Conservation (phyloP, 352 stramenopile genomes). For the Aphanomyces invadans region DNA sequence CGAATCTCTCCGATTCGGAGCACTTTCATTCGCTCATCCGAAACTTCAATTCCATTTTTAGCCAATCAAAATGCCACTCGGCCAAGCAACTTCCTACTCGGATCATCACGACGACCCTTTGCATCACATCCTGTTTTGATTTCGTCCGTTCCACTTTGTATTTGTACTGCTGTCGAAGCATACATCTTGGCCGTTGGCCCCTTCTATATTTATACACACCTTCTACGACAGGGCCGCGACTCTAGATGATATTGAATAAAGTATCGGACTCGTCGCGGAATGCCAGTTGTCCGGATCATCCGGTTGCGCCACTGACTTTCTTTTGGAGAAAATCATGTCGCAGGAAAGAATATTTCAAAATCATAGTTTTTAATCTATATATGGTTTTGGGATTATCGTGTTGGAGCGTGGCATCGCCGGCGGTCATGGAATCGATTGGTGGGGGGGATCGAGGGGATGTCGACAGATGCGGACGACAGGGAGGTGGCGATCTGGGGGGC, state of each 20-base stretch:
- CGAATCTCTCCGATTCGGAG: conserved; percentile 2
- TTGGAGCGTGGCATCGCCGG: no score
- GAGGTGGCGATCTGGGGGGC: no score
- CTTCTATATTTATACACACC: not conserved
- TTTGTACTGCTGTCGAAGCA: not conserved
- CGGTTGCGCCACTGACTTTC: no score
- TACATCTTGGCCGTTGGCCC: not conserved
- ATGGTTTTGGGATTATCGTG: no score
- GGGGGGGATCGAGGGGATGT: no score
- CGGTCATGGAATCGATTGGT: no score
- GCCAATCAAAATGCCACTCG: not conserved
- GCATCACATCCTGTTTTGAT: not conserved
- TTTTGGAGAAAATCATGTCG: no score
- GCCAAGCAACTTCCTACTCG: not conserved
- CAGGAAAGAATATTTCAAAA: no score
- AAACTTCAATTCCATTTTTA: not conserved
- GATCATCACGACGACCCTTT: not conserved
- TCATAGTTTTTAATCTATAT: no score
- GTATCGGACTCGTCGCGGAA: not conserved
- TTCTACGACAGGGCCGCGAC: no score
- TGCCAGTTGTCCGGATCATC: not conserved
- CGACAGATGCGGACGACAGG: no score
- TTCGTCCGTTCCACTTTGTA: not conserved
- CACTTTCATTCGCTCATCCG: not conserved
- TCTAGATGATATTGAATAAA: not conserved